phyloP scores from a whole-genome alignment of 768 basidiomycete genomes.

The Cyclocybe aegerita region DNA sequence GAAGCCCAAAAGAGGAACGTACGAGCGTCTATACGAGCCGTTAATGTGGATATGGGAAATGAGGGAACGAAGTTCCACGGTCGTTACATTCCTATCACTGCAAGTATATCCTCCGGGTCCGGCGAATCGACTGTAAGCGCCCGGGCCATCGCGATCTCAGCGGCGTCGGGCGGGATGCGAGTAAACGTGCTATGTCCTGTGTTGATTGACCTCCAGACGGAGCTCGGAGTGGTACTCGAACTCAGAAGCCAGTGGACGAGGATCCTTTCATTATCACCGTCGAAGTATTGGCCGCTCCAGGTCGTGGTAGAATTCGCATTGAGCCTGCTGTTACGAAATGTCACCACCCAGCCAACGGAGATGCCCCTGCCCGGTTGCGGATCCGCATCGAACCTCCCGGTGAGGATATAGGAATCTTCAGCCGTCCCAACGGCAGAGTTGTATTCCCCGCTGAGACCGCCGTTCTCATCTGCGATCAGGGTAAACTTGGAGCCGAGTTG shows the following conservation, averaged over 20 bases:
- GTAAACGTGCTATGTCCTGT: conserved; percentile 2
- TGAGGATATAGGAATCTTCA: background rate
- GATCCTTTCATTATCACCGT: background rate
- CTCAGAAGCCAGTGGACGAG: conserved; percentile 4
- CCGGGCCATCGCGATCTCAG: background rate
- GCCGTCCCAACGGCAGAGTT: conserved; percentile 3
- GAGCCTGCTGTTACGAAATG: background rate
- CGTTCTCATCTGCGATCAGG: background rate
- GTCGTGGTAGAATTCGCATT: conserved; percentile 4
- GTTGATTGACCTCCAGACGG: conserved; percentile 1
- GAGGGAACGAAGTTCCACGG: too few species aligned
- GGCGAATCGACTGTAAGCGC: background rate
- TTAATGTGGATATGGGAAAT: too few species aligned
- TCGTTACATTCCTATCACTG: too few species aligned
- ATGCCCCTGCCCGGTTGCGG: background rate
- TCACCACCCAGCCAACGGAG: conserved; percentile 4
- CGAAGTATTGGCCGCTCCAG: conserved; percentile 4
- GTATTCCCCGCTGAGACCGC: conserved; percentile 1
- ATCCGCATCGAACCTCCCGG: background rate
- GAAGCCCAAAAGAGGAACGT: too few species aligned
- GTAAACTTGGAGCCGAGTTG: conserved; percentile 1
- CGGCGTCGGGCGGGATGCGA: background rate
- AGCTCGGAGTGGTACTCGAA: background rate
- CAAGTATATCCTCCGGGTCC: background rate
- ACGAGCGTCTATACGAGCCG: too few species aligned